Percentiles rank a stretch among this genome's conserved stretches.
phyloP scores from a whole-genome alignment of 768 basidiomycete genomes.

The Botryobasidium botryosum region DNA sequence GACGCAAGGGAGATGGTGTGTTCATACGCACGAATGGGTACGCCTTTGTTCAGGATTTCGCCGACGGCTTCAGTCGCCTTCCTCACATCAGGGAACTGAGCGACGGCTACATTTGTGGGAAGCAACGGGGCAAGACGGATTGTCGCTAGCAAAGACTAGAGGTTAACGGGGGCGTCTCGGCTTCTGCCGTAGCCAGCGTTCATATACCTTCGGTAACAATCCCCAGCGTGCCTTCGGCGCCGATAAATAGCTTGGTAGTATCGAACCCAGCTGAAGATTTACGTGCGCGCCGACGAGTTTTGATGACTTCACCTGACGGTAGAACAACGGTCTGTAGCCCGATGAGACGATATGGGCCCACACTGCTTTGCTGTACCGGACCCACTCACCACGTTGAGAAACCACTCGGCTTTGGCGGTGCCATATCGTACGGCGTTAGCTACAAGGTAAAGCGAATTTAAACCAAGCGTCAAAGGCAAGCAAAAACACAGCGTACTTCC shows the following conservation, averaged over 20 bases:
- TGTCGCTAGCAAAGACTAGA: slow-evolving; percentile 45
- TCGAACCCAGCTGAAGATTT: slow-evolving; percentile 86
- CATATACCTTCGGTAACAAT: slow-evolving; percentile 66
- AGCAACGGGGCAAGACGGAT: slow-evolving; percentile 63
- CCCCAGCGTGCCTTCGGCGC: slow-evolving; percentile 78
- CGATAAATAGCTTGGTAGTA: slow-evolving; percentile 73
- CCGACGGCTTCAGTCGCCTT: slow-evolving; percentile 66
- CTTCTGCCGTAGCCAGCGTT: too few relatives aligned
- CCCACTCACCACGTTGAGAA: slow-evolving; percentile 38
- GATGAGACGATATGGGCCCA: not conserved
- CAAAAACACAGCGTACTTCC: too few relatives aligned
- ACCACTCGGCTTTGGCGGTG: slow-evolving; percentile 79
- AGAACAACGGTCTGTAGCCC: slow-evolving; percentile 23
- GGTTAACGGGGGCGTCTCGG: too few relatives aligned
- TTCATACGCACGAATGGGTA: slow-evolving; percentile 47
- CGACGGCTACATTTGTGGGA: slow-evolving; percentile 76
- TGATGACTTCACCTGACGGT: slow-evolving; percentile 29
- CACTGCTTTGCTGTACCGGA: not conserved
- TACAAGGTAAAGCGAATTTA: too few relatives aligned
- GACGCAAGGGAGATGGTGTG: slow-evolving; percentile 1
- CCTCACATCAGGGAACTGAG: slow-evolving; percentile 66
- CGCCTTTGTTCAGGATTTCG: slow-evolving; percentile 57
- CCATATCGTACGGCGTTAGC: slow-evolving; percentile 80
- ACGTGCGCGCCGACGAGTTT: slow-evolving; percentile 59
- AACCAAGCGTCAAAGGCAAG: too few relatives aligned